Percentiles rank a stretch among this genome's conserved stretches.
Evolutionary conservation across 2,329 filamentous ascomycete species (phyloP).

Genomic region (Zymoseptoria brevis): DNA sequence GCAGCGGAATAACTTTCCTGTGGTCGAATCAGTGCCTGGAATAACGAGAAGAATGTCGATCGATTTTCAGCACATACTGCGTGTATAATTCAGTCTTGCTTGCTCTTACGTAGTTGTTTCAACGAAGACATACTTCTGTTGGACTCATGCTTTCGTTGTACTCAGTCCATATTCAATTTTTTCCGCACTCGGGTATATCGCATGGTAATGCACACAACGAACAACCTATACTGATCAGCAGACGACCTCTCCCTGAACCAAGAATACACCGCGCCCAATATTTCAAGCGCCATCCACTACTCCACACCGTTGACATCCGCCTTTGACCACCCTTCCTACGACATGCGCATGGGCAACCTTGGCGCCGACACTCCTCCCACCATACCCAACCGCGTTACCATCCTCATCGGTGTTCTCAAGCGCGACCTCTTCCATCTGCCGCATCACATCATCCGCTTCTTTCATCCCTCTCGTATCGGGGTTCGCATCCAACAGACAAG

Average conservation of each 20-base stretch:
- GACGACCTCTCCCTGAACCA: not conserved
- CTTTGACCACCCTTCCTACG: slow-evolving; percentile 52
- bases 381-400: slow-evolving; percentile 20
- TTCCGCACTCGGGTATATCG: not conserved
- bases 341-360: slow-evolving; percentile 84
- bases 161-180: no score
- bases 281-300: slow-evolving; percentile 1
- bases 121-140: not conserved
- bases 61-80: not conserved
- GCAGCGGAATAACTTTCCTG: not conserved
- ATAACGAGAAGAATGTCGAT: not conserved
- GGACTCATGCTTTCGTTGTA: no score
- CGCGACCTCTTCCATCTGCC: slow-evolving; percentile 40
- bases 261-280: not conserved
- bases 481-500: slow-evolving; percentile 53
- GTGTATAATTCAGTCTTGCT: not conserved
- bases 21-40: not conserved
- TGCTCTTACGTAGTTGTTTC: not conserved
- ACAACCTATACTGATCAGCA: not conserved
- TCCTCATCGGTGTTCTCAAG: slow-evolving; percentile 33
- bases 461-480: slow-evolving; percentile 30
- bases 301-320: slow-evolving; percentile 15
- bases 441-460: slow-evolving; percentile 22
- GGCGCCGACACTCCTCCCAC: slow-evolving; percentile 61
- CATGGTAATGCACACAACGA: not conserved